Evolutionary conservation across 2,329 filamentous ascomycete species (phyloP), one percentile per base, ranked within the genome.

Genomic region (Fusarium goolgardi): DNA sequence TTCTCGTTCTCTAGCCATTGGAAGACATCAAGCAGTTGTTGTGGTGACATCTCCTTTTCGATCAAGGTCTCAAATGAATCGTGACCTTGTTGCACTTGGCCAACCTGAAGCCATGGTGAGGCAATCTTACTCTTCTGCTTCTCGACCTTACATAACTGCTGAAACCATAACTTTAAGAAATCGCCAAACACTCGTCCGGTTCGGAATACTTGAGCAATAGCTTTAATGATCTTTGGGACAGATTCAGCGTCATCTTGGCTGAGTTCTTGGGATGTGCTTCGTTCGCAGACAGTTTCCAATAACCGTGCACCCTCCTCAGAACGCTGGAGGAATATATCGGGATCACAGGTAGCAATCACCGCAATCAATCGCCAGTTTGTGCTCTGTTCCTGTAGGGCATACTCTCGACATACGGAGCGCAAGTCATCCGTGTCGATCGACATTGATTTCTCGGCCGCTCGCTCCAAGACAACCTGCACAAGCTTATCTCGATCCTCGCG

Each of bases 161-260:
- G 70, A 47, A 78, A 82, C 84, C 84, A 86, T 3, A 81, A 72
- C 47, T 78, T 79, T 61, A 86, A 61, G 57, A 86, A 86, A 7
- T 78, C 76, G 0, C 81, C 73, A 15, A 85, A 72, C 56, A 82
- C 80, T 53, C 83, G 81, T 13, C 77, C 79, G 7, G 76, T 80
- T 10, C 79, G 80, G 64, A 81, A 84, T 0, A 83, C 82, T 52
- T 80, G 75, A 3, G 81, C 79, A 21, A 86, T 78, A 2, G 80
- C 75, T 4, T 77, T 75, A 5, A 85, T 76, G 6, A 84, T 79
- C 13, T 78, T 71, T 6, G 73, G 71, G 31, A 77, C 75, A 12
- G 71, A 64, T 8, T 70, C 65, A 2, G 65, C 35, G 15, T 76
- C 67, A 6, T 57, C 45, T 2, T 71, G 65, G 8, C 53, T 52